Evolutionary conservation across 2,329 filamentous ascomycete species (phyloP), one percentile per base, ranked within the genome.

Genomic region (Juglanconis oblonga): DNA sequence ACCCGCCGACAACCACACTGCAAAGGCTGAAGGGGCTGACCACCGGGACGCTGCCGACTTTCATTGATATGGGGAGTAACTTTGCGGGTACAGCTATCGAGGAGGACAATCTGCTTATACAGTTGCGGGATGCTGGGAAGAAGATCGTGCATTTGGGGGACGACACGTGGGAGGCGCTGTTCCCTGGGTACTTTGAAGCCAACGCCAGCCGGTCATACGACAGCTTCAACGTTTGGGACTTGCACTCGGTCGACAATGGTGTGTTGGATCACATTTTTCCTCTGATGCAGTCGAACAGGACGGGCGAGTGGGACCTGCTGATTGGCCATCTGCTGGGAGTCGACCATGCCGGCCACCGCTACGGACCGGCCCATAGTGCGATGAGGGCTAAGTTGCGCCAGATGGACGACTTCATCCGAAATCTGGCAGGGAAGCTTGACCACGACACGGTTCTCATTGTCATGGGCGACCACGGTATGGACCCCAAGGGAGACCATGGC

Each of bases 391-490:
- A 99, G 76, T 78, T 98, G 66, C 84, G 86, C 64, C 92, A 99
- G 75, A 99, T 99, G 94, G 87, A 99, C 68, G 76, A 72, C 1
- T 88, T 97, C 35, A 81, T 98, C 60, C 84, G 87, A 48, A 81
- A 88, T 32, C 80, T 98, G 57, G 87, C 90, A 3, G 79, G 83
- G 0, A 78, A 79, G 3, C 78, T 99, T 17, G 94, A 97, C 67
- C 89, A 97, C 56, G 79, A 91, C 58, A 99, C 95, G 0, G 79
- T 99, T 29, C 79, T 99, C 40, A 87, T 99, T 24, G 90, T 99
- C 13, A 96, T 99, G 92, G 95, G 95, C n/a, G 95, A 99, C 72
- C 95, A 99, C 71, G 95, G 95, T 10, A 99, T 99, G 95, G 95
- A 99, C 73, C 80, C 85, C 62, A 98, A 99, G 77, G 95, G 95